These are phyloP conservation scores for Fusarium sublunatum DNA, from an alignment of 2,329 filamentous ascomycete genomes.

Conservation along the genomic window DNA sequence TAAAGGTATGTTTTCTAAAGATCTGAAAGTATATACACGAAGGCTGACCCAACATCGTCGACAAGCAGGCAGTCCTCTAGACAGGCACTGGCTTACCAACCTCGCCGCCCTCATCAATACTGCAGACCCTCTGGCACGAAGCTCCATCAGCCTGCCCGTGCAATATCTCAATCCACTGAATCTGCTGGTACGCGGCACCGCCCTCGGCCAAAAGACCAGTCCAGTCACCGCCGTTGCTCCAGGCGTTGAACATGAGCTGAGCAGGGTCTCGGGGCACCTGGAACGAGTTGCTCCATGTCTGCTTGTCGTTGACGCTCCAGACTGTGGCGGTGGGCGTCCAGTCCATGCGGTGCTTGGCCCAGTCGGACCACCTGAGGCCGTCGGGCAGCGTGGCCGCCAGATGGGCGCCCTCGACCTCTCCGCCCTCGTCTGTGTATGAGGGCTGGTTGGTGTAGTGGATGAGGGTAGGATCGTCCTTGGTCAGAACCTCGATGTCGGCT, in stretches of 20 bases:
- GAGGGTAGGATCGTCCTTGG: constrained; percentile 53
- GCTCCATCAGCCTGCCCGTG: constrained; percentile 54
- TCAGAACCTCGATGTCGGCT: constrained; percentile 63
- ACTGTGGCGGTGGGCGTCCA: constrained; percentile 65
- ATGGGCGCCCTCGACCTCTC: constrained; percentile 58
- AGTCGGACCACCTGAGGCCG: constrained; percentile 60
- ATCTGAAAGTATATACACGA: constrained; percentile 8
- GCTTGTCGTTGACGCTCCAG: constrained; percentile 64
- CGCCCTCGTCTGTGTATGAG: constrained; percentile 56
- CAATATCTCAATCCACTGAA: constrained; percentile 70
- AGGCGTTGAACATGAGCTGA: constrained; percentile 66
- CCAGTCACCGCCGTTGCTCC: constrained; percentile 69
- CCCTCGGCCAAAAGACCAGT: constrained; percentile 64
- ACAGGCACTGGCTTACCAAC: constrained; percentile 54
- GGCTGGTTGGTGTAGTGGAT: constrained; percentile 71
- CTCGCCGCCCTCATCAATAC: constrained; percentile 46
- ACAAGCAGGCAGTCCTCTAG: constrained; percentile 1
- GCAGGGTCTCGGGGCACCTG: constrained; percentile 64
- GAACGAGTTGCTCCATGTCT: constrained; percentile 62
- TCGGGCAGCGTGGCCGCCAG: constrained; percentile 57
- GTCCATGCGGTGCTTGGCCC: constrained; percentile 68
- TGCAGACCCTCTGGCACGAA: constrained; percentile 38
- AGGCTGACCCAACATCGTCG: not conserved
- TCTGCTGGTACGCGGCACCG: constrained; percentile 63
- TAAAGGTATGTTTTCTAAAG: not conserved